Percentiles rank a stretch among this genome's conserved stretches.
Evolutionary conservation across 2,329 filamentous ascomycete species (phyloP).

Genomic region (Podosphaera fusca): DNA sequence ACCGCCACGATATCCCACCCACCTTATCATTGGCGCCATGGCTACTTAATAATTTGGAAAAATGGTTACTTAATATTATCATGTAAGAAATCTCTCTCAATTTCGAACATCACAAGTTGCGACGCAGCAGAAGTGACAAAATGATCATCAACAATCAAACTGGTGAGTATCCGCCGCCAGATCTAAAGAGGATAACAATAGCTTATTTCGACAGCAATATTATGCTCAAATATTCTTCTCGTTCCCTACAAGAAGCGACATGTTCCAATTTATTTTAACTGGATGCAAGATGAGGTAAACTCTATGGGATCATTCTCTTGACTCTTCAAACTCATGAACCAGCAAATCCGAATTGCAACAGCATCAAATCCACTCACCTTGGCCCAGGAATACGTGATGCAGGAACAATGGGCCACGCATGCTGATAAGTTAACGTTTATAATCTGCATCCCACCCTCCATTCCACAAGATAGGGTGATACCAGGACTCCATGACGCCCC

Average conservation of each 20-base stretch:
- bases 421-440: slow-evolving; percentile 86
- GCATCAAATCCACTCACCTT: slow-evolving; percentile 68
- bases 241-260: slow-evolving; percentile 70
- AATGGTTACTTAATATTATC: no score
- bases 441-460: slow-evolving; percentile 26
- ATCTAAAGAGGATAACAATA: no score
- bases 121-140: no score
- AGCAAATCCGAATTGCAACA: slow-evolving; percentile 62
- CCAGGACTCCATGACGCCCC: slow-evolving; percentile 25
- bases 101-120: no score
- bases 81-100: no score
- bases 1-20: no score
- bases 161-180: no score
- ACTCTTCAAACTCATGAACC: slow-evolving; percentile 1
- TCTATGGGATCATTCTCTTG: background rate
- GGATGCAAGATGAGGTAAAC: slow-evolving; percentile 44
- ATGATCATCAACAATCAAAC: no score
- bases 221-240: slow-evolving; percentile 42
- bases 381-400: slow-evolving; percentile 72
- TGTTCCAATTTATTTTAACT: slow-evolving; percentile 62
- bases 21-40: no score
- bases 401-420: slow-evolving; percentile 62
- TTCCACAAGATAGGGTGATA: background rate
- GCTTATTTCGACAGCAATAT: slow-evolving; percentile 30
- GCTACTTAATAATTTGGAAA: no score